phyloP scores from a whole-genome alignment of 2,329 filamentous ascomycete species.

The Colletotrichum falcatum region DNA sequence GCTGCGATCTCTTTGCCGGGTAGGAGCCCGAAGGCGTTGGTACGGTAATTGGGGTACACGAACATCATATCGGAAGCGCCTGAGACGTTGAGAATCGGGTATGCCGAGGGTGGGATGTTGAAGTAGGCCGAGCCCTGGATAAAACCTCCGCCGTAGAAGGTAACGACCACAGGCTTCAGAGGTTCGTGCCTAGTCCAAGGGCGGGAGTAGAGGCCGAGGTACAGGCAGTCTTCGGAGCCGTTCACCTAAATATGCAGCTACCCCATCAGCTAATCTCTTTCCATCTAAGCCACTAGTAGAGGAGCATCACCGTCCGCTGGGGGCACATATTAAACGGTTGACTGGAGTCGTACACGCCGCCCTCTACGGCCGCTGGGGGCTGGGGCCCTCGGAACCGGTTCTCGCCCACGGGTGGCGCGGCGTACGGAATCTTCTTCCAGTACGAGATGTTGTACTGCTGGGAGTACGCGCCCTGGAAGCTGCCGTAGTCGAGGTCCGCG shows the following conservation, averaged over 20 bases:
- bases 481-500: conserved; percentile 58
- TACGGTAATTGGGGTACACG: conserved; percentile 64
- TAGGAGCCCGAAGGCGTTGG: conserved; percentile 68
- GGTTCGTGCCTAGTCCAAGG: conserved; percentile 62
- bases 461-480: conserved; percentile 65
- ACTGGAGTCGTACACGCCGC: conserved; percentile 65
- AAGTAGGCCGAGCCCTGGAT: conserved; percentile 69
- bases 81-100: conserved; percentile 68
- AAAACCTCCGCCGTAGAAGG: conserved; percentile 71
- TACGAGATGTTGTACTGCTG: conserved; percentile 67
- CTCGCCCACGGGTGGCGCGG: conserved; percentile 65
- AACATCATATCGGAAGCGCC: conserved; percentile 60
- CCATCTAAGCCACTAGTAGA: neutral
- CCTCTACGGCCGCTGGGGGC: conserved; percentile 60
- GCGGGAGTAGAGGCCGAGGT: conserved; percentile 69
- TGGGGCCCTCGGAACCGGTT: conserved; percentile 73
- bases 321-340: conserved; percentile 69
- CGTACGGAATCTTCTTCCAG: conserved; percentile 72
- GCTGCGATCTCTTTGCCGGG: conserved; percentile 60
- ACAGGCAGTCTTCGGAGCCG: conserved; percentile 70
- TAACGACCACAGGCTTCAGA: conserved; percentile 68
- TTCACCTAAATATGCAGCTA: conserved; percentile 51
- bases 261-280: neutral
- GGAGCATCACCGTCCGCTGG: conserved; percentile 60
- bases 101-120: conserved; percentile 65